Percentiles rank a stretch among this genome's conserved stretches.
These are phyloP conservation scores for Psidium friedrichsthalianum DNA, from an alignment of 345 rosid species.

Conservation along the genomic window DNA sequence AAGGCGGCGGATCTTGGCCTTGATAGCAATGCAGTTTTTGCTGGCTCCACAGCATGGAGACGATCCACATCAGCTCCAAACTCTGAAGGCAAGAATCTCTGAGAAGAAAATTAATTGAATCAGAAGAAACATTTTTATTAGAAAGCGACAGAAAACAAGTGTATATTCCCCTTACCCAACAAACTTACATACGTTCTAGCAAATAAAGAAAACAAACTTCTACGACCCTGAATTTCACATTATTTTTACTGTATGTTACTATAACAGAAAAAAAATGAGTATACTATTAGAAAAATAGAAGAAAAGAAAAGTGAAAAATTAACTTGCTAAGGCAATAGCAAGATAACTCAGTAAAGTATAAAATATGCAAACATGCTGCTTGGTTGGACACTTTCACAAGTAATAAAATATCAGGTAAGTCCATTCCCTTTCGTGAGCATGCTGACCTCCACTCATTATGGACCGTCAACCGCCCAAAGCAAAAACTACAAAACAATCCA, in stretches of 20 bases:
- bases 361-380: neutral
- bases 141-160: neutral
- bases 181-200: neutral
- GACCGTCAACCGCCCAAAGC: neutral
- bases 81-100: constrained; percentile 6
- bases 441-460: too few species aligned
- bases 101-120: neutral
- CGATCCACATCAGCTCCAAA: neutral
- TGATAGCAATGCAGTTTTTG: neutral
- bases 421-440: neutral
- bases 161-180: neutral
- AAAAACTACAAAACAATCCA: neutral
- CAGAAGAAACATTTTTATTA: neutral
- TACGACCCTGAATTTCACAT: neutral
- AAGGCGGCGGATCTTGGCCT: neutral
- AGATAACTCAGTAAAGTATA: neutral
- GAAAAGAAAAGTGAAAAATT: neutral
- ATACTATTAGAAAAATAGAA: neutral
- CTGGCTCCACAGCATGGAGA: neutral
- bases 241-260: neutral
- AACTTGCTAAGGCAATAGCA: neutral
- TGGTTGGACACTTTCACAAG: neutral
- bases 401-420: neutral
- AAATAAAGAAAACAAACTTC: neutral
- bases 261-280: neutral